phyloP scores from a whole-genome alignment of 2,329 filamentous ascomycete genomes.

The Mariannaea elegans region DNA sequence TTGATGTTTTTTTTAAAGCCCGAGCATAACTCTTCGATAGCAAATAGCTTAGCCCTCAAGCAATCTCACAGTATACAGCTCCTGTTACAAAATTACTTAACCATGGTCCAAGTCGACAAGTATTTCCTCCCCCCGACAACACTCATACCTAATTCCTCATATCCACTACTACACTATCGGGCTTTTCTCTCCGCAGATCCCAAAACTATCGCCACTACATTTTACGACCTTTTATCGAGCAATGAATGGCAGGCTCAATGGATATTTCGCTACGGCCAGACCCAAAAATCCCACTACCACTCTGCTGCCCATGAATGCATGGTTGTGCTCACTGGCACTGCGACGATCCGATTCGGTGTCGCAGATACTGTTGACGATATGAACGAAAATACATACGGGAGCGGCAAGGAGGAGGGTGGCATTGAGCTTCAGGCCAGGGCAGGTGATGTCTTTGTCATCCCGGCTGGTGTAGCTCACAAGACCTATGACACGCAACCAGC shows the following conservation, averaged over 20 bases:
- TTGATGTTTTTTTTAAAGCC: no score
- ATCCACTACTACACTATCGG: constrained; percentile 4
- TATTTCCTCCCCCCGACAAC: constrained; percentile 2
- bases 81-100: no score
- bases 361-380: constrained; percentile 55
- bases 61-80: no score
- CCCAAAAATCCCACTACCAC: constrained; percentile 66
- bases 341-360: constrained; percentile 63
- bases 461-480: constrained; percentile 65
- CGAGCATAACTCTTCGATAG: no score
- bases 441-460: constrained; percentile 68
- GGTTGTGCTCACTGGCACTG: constrained; percentile 62
- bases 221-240: constrained; percentile 53
- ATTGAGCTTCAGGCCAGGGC: constrained; percentile 56
- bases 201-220: constrained; percentile 2
- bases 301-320: constrained; percentile 65
- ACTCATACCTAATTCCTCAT: neutral
- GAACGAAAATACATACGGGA: constrained; percentile 50
- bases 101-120: constrained; percentile 8
- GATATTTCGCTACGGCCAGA: constrained; percentile 65
- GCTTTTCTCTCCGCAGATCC: neutral
- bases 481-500: constrained; percentile 54
- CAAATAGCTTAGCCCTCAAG: no score
- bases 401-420: constrained; percentile 55
- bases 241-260: constrained; percentile 65